Base-by-base conservation (phyloP, 352 stramenopile genomes). In the Phytophthora macrochlamydospora region DNA sequence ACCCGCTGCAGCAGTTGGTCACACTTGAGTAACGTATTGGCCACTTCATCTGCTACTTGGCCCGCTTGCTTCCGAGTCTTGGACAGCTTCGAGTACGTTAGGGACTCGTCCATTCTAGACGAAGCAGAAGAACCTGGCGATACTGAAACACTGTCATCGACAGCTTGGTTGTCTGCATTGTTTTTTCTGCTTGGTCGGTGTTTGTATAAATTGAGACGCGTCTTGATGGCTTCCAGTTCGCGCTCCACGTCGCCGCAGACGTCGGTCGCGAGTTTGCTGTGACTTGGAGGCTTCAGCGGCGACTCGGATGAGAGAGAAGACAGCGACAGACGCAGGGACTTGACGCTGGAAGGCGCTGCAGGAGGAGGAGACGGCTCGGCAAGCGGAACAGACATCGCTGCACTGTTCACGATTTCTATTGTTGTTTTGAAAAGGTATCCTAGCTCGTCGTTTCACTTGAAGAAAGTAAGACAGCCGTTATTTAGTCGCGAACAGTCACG, bases 21-120 rank as follows among this genome's bases (percentile, higher is more conserved):
- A 43, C 80, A 91, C 32, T 81, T 83, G 9, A 62, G 49, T 3
- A 91, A 56, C 40, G 81, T 80, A 45, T 58, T 76, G 45, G 87
- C 83, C 12, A 91, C 72, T 62, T 90, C 78, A 12, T 88, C 74
- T 0, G 70, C 76, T 1, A 89, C 75, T 40, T 85, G 62, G 5
- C 70, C 79, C 1, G 75, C 75, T 32, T 79, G 55, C 56, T 78
- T 68, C 14, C 76, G 62, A 7, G 61, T 62, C 13, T 74, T 63
- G 18, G 45, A 67, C 24, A 62, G 40, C n/a, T 65, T 76, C 11
- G 49, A 59, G 31, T 50, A 37, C 30, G 40, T 67, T 1, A 51
- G 45, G 1, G 46, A 69, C 18, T 59, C 59, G 13, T 33, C 35
- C 7, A 12, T 18, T 11, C 31, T 59, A 2, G 59, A 67, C 13